Conservation (phyloP, 306 rosid species). For the Herpetospermum pedunculosum region DNA sequence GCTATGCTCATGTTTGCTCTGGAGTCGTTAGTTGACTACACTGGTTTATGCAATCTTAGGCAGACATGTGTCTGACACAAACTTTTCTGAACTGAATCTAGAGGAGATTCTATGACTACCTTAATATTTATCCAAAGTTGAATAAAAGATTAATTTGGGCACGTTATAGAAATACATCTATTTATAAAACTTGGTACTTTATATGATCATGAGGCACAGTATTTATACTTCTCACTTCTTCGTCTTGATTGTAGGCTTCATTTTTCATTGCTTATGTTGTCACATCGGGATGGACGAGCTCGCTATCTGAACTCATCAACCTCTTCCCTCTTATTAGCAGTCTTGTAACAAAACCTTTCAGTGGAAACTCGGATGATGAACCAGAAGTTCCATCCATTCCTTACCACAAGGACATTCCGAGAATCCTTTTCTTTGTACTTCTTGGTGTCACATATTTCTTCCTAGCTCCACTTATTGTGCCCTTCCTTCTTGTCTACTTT, state of each 20-base stretch:
- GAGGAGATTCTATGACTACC: not conserved
- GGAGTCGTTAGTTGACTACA: not conserved
- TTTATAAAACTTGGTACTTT: not conserved
- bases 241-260: slow-evolving; percentile 51
- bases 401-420: slow-evolving; percentile 63
- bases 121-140: not conserved
- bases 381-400: slow-evolving; percentile 55
- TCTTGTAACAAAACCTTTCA: slow-evolving; percentile 49
- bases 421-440: slow-evolving; percentile 81
- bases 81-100: not conserved
- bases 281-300: slow-evolving; percentile 90
- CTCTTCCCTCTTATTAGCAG: slow-evolving; percentile 45
- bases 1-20: no score
- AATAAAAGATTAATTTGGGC: not conserved
- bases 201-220: not conserved
- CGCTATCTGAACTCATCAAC: slow-evolving; percentile 69
- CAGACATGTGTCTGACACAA: not conserved
- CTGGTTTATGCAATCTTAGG: not conserved
- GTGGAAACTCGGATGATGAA: slow-evolving; percentile 26
- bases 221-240: not conserved
- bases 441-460: slow-evolving; percentile 87
- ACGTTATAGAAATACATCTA: not conserved
- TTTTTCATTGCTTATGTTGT: slow-evolving; percentile 92
- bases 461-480: slow-evolving; percentile 88
- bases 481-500: slow-evolving; percentile 70